These are phyloP conservation scores for Venturia nashicola DNA, from an alignment of 2,329 filamentous ascomycete genomes.

Conservation along the genomic window DNA sequence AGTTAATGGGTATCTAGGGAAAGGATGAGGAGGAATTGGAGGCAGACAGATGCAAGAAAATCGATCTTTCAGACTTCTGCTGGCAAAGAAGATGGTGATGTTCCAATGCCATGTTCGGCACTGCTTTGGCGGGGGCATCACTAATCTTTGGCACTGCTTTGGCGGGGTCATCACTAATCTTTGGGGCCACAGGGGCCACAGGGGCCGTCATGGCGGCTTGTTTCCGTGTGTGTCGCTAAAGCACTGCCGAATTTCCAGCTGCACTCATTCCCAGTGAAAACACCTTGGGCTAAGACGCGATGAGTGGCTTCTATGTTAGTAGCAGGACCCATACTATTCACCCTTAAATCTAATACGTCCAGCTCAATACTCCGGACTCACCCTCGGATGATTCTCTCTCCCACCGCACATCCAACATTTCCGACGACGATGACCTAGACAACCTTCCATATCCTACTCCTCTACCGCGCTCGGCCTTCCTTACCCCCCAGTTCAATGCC, in stretches of 20 bases:
- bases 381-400: constrained; percentile 3
- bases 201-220: not conserved
- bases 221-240: not conserved
- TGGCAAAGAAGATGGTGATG: not conserved
- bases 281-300: constrained; percentile 13
- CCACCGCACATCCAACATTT: not conserved
- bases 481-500: constrained; percentile 64
- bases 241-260: constrained; percentile 6
- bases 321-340: constrained; percentile 9
- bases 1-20: not conserved
- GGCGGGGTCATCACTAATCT: not conserved
- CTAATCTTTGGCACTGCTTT: not conserved
- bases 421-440: constrained; percentile 19
- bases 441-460: constrained; percentile 81
- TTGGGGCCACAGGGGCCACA: not conserved
- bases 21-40: not conserved
- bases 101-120: not conserved
- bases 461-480: constrained; percentile 72
- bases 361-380: constrained; percentile 10
- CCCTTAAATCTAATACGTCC: constrained; percentile 3
- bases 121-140: not conserved
- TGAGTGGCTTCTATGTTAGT: constrained; percentile 38
- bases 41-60: not conserved
- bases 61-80: not conserved
- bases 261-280: not conserved